Conservation (phyloP, 495 filamentous ascomycete genomes). For the Poronia punctata region DNA sequence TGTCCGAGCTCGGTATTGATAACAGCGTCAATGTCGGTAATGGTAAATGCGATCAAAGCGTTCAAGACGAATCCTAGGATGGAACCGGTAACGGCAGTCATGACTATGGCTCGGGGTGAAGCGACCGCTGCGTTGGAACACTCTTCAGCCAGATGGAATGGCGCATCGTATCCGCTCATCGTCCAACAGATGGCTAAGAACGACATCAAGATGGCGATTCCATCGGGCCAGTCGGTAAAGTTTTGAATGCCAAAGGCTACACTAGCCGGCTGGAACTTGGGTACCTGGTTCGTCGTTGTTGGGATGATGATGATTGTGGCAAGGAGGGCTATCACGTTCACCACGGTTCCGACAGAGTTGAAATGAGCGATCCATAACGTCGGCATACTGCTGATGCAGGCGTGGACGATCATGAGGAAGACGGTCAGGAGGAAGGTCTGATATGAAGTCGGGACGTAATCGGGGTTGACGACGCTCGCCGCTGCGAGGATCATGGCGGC, state of each 20-base stretch:
- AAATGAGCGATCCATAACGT: conserved; percentile 68
- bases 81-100: conserved; percentile 63
- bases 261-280: conserved; percentile 55
- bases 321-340: conserved; percentile 66
- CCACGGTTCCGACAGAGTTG: conserved; percentile 66
- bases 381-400: conserved; percentile 65
- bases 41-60: conserved; percentile 74
- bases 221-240: conserved; percentile 63
- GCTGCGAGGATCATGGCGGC: conserved; percentile 70
- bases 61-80: conserved; percentile 70
- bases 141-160: conserved; percentile 72
- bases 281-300: conserved; percentile 44
- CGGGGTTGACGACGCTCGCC: conserved; percentile 59
- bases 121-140: conserved; percentile 72
- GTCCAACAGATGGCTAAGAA: conserved; percentile 61
- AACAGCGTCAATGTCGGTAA: conserved; percentile 56
- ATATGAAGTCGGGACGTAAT: conserved; percentile 57
- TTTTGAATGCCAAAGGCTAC: conserved; percentile 68
- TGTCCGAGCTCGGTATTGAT: conserved; percentile 61
- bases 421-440: conserved; percentile 66
- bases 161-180: conserved; percentile 58
- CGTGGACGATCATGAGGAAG: conserved; percentile 64
- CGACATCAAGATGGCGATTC: conserved; percentile 67
- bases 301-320: conserved; percentile 67
- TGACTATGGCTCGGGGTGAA: conserved; percentile 67